Evolutionary conservation across 2,329 filamentous ascomycete genomes (phyloP).

Genomic region (Apiospora arundinis): DNA sequence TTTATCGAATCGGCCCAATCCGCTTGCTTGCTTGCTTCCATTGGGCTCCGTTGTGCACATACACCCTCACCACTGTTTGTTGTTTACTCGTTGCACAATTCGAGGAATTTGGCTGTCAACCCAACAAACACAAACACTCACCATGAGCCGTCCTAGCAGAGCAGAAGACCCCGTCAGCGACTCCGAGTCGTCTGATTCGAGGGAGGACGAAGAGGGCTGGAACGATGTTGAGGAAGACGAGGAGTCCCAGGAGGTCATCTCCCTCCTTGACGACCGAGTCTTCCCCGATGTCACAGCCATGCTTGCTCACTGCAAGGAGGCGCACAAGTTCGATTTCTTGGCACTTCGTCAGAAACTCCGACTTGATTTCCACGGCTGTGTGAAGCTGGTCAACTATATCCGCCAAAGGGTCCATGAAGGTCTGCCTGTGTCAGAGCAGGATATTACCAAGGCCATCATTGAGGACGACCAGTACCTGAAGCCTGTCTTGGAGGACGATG

Average conservation of each 20-base stretch:
- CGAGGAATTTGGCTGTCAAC: background rate
- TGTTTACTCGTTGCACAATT: conserved; percentile 10
- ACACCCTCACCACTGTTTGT: background rate
- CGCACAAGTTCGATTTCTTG: conserved; percentile 71
- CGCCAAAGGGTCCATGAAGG: conserved; percentile 54
- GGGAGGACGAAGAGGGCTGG: conserved; percentile 56
- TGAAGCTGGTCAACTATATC: conserved; percentile 78
- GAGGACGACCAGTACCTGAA: conserved; percentile 82
- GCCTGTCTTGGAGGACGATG: conserved; percentile 87
- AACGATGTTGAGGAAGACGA: conserved; percentile 65
- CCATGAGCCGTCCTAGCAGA: conserved; percentile 19
- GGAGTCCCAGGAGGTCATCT: conserved; percentile 65
- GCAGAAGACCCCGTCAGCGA: conserved; percentile 36
- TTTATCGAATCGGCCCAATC: conserved; percentile 13
- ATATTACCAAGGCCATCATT: conserved; percentile 68
- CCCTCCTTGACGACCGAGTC: conserved; percentile 70
- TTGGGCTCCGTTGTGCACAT: conserved; percentile 8
- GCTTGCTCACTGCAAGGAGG: conserved; percentile 72
- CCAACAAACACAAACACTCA: background rate
- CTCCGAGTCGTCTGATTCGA: conserved; percentile 46
- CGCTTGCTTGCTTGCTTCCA: background rate
- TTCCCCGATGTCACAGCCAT: conserved; percentile 70
- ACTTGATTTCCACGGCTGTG: conserved; percentile 75
- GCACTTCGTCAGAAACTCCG: conserved; percentile 61
- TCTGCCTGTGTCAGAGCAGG: conserved; percentile 52